Evolutionary conservation across 495 filamentous ascomycete genomes (phyloP).

Genomic region (Penicillium flavigenum): DNA sequence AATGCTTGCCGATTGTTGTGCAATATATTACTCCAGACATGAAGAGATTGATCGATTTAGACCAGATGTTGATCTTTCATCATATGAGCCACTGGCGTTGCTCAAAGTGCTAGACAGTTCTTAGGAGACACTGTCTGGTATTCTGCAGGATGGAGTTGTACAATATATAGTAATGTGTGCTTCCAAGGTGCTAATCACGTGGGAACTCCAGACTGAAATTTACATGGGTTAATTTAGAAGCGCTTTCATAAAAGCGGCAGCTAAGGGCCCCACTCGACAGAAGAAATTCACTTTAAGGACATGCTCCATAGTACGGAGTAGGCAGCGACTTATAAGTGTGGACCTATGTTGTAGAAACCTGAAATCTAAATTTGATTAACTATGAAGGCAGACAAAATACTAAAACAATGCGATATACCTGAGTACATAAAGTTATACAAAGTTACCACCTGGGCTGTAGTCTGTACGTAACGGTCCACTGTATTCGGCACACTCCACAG

Average conservation of each 20-base stretch:
- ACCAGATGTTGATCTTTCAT: neutral
- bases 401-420: neutral
- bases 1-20: neutral
- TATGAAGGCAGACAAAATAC: neutral
- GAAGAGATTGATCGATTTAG: neutral
- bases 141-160: too few species aligned
- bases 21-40: neutral
- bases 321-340: neutral
- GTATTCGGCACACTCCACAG: slow-evolving; percentile 18
- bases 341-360: neutral
- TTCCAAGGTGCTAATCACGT: neutral
- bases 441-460: neutral
- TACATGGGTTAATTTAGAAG: neutral
- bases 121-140: too few species aligned
- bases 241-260: neutral
- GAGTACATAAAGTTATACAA: too few species aligned
- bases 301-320: neutral
- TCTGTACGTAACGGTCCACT: slow-evolving; percentile 1
- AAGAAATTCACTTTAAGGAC: neutral
- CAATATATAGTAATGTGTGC: too few species aligned
- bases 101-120: too few species aligned
- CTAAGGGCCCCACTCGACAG: neutral
- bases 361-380: neutral
- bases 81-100: neutral
- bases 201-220: neutral